These are phyloP conservation scores for Trichophyton rubrum DNA, from an alignment of 2,329 filamentous ascomycete genomes.

Conservation along the genomic window DNA sequence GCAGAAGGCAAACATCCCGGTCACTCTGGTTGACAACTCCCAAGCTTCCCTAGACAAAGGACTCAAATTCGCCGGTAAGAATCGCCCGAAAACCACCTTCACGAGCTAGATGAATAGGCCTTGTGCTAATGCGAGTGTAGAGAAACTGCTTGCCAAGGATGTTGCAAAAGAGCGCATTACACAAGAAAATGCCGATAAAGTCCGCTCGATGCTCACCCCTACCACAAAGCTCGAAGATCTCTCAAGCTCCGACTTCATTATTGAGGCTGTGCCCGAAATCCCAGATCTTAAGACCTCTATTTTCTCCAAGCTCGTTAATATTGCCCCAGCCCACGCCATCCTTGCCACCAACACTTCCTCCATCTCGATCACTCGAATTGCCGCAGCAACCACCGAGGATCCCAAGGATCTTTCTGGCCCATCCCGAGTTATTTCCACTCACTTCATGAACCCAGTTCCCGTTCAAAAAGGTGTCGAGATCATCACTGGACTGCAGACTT, in stretches of 20 bases:
- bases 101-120: neutral
- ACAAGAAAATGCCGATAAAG: slow-evolving; percentile 63
- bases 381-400: slow-evolving; percentile 67
- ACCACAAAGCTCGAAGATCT: slow-evolving; percentile 66
- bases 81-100: neutral
- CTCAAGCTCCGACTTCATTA: slow-evolving; percentile 82
- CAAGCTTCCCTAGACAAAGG: slow-evolving; percentile 80
- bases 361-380: slow-evolving; percentile 93
- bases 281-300: slow-evolving; percentile 76
- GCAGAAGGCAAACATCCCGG: slow-evolving; percentile 67
- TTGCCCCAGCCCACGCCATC: slow-evolving; percentile 74
- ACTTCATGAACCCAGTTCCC: slow-evolving; percentile 99
- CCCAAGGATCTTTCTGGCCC: slow-evolving; percentile 68
- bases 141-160: slow-evolving; percentile 88
- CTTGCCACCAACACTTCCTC: slow-evolving; percentile 98
- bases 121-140: slow-evolving; percentile 32
- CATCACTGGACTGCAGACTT: slow-evolving; percentile 87
- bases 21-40: slow-evolving; percentile 73
- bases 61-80: slow-evolving; percentile 68
- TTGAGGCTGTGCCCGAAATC: slow-evolving; percentile 93
- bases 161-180: slow-evolving; percentile 77
- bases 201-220: slow-evolving; percentile 55
- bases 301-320: slow-evolving; percentile 67
- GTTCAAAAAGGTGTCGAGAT: slow-evolving; percentile 97
- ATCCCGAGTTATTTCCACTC: slow-evolving; percentile 82